Base-by-base conservation (phyloP, 2,329 filamentous ascomycete species). In the Cladosporium phlei region DNA sequence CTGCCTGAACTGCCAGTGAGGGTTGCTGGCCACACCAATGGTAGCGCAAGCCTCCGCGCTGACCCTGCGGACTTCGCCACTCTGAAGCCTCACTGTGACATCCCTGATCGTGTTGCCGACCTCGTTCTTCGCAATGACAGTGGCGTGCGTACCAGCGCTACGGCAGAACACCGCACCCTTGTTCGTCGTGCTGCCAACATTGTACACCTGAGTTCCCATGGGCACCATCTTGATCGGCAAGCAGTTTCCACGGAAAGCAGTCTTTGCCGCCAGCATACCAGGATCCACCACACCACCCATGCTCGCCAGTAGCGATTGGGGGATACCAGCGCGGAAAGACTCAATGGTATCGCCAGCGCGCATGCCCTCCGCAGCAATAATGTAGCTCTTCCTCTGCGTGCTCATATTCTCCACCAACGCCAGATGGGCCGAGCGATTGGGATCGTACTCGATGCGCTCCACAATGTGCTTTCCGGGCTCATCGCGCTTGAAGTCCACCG, bases 211-310 rank as follows among this genome's bases (percentile, higher is more conserved):
- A 2, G 89, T 95, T n/a, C 93, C 91, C 29, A 96, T 78, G 1
- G 93, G 94, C 50, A 98, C 86, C 83, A 98, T 93, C 69, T 95
- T 87, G 64, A 98, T 75, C 11, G 93, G 93, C 57, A 98, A 70
- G 65, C 93, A 98, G 68, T 98, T 98, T 46, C 93, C 93, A 61
- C 88, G 80, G 73, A 90, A 90, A 1, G 89, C 90, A 19, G 94
- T 98, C 72, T 88, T 93, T 22, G 93, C 87, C 6, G 94, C 93
- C 52, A 98, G 72, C 66, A 98, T 88, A 84, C 94, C 94, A 9
- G 91, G 89, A 75, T 98, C 93, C 40, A 96, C 79, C 32, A 84
- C 73, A 57, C 93, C 91, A 51, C 93, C 93, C 90, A 98, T 97
- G 63, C 83, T 89, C 40, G 85, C 82, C 60, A 96, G 78, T 47